phyloP scores from a whole-genome alignment of 1,139 yeast genomes.

The Sugiyamaella paludigena region DNA sequence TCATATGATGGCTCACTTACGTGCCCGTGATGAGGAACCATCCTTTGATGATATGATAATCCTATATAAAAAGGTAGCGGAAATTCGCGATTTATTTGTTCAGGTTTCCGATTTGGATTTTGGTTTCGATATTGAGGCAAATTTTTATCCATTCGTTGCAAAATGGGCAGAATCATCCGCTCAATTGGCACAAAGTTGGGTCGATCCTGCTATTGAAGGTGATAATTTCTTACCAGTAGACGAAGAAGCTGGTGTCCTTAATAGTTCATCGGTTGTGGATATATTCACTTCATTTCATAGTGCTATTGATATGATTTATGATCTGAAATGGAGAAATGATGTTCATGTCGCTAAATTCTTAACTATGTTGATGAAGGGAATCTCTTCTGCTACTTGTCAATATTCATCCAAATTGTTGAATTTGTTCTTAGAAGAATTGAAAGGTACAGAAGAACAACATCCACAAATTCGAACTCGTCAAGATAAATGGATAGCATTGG shows the following conservation, averaged over 20 bases:
- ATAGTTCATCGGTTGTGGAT: conserved; percentile 63
- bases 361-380: conserved; percentile 57
- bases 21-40: conserved; percentile 38
- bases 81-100: conserved; percentile 52
- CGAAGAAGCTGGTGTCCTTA: conserved; percentile 39
- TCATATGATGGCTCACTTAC: conserved; percentile 50
- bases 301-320: conserved; percentile 52
- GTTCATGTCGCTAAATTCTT: conserved; percentile 59
- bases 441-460: conserved; percentile 34
- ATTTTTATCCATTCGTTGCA: conserved; percentile 57
- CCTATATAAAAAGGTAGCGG: conserved; percentile 55
- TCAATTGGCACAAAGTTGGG: conserved; percentile 48
- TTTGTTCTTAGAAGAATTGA: conserved; percentile 48
- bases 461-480: conserved; percentile 28
- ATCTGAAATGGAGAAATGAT: conserved; percentile 60
- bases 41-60: conserved; percentile 61
- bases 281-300: conserved; percentile 63
- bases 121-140: conserved; percentile 56
- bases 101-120: conserved; percentile 51
- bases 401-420: conserved; percentile 52
- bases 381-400: conserved; percentile 57
- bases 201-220: conserved; percentile 52
- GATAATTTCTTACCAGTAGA: conserved; percentile 60
- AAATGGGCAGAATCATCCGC: conserved; percentile 58
- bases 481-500: conserved; percentile 41